Base-by-base conservation (phyloP, 176 grass and related monocot species). In the Oryza meyeriana region DNA sequence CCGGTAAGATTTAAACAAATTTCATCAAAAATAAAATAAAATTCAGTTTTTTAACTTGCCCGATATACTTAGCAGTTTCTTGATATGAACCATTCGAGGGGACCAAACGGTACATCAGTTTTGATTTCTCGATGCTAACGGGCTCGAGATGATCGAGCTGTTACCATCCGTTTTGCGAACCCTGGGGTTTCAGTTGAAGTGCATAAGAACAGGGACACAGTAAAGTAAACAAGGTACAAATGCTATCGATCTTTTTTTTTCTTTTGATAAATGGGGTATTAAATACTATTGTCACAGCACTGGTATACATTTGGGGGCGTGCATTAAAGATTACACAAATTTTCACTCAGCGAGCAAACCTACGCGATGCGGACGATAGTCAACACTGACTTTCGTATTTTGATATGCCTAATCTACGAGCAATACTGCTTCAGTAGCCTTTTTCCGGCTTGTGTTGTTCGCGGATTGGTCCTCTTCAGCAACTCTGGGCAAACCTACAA, bases 401-500 rank as follows among this genome's bases (percentile, higher is more conserved):
- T 17, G n/a, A 79, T 11, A 16, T 26, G 20, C 47, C 35, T 61
- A 85, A 48, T 79, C 10, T 75, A 75, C 69, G 38, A 67, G 36
- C 61, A 16, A 36, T 82, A 11, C 36, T 76, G 35, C 18, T 38
- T 16, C 14, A 33, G 14, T 70, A 30, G 11, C 36, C 57, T 20
- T 66, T 35, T 58, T 65, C 29, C 47, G 63, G 48, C 29, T 75
- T 62, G 75, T 16, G 55, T 26, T 63, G 48, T 30, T n/a, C 6
- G 10, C 45, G 20, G 26, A 50, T 70, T n/a, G 8, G 22, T 11
- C 11, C 64, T 65, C 61, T 69, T 81, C 8, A 30, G 50, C 67
- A 71, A n/a, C 17, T 72, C 57, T 65, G 11, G 10, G 59, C 41
- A 75, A 48, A 50, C 52, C 87, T 75, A 72, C 76, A 76, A 9